Percentiles rank a stretch among this genome's conserved stretches.
Evolutionary conservation across 106 monocot genomes (phyloP).

Genomic region (Acorus calamus): DNA sequence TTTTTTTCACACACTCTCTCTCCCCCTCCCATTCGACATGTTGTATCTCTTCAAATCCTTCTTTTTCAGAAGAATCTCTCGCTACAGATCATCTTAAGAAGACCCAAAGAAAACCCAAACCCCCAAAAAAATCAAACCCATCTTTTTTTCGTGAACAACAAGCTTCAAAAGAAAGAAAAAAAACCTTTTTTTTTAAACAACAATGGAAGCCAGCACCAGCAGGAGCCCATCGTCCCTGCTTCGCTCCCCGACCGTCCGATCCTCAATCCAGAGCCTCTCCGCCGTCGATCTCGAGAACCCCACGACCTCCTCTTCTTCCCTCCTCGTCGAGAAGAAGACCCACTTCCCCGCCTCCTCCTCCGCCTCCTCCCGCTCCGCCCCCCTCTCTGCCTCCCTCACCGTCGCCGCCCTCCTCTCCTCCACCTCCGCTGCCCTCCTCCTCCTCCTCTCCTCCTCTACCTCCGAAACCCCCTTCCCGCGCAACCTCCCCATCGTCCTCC

Average conservation of each 20-base stretch:
- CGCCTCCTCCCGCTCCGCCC: background rate
- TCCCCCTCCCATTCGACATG: too few species aligned
- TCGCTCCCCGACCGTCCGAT: slow-evolving; percentile 50
- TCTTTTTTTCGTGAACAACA: too few species aligned
- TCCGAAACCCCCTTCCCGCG: background rate
- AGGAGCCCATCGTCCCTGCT: slow-evolving; percentile 51
- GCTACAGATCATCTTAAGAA: too few species aligned
- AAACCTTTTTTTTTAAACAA: too few species aligned
- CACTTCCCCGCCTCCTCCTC: background rate
- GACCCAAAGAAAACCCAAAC: too few species aligned
- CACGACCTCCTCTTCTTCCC: background rate
- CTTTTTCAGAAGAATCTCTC: too few species aligned
- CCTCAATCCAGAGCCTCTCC: slow-evolving; percentile 37
- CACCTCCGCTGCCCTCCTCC: slow-evolving; percentile 6
- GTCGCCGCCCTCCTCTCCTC: background rate
- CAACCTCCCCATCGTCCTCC: background rate
- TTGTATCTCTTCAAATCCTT: too few species aligned
- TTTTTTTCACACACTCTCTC: too few species aligned
- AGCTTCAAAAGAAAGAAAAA: too few species aligned
- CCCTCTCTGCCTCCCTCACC: too few species aligned
- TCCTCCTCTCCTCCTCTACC: slow-evolving; percentile 6
- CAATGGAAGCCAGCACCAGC: too few species aligned
- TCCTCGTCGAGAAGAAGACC: slow-evolving; percentile 5
- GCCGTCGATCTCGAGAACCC: slow-evolving; percentile 3
- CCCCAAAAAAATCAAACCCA: too few species aligned